A percentile compares a stretch with the other conserved stretches of the same genome.
Evolutionary conservation across 1,139 yeast species (phyloP).

Genomic region (Suhomyces yuchorum): DNA sequence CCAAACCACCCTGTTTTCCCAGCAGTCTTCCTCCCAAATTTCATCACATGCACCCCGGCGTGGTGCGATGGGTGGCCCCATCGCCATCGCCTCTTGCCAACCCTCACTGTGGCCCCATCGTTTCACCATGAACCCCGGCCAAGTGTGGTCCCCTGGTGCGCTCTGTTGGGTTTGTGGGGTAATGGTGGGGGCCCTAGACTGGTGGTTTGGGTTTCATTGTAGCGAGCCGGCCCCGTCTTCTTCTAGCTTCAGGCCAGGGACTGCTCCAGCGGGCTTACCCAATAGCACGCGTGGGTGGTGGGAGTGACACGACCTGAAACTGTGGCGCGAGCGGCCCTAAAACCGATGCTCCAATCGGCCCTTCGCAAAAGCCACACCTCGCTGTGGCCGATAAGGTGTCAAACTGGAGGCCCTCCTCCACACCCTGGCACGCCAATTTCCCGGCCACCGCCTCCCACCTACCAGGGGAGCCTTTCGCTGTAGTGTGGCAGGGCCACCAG

Average conservation of each 20-base stretch:
- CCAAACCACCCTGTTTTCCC: too few species aligned
- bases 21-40: too few species aligned
- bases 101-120: background rate
- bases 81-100: too few species aligned
- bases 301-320: background rate
- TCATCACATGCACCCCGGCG: background rate
- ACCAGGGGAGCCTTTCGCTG: too few species aligned
- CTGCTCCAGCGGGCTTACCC: too few species aligned
- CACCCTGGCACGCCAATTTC: too few species aligned
- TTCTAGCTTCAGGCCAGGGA: too few species aligned
- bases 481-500: too few species aligned
- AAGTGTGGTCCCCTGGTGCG: background rate
- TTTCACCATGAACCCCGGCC: background rate
- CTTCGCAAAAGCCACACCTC: conserved; percentile 2
- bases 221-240: too few species aligned
- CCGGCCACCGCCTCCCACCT: background rate
- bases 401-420: background rate
- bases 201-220: too few species aligned
- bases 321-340: conserved; percentile 5
- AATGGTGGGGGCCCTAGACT: too few species aligned
- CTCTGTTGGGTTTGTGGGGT: too few species aligned
- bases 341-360: background rate
- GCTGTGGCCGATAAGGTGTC: conserved; percentile 1
- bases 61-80: background rate
- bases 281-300: background rate